These are phyloP conservation scores for Tulasnella sp. DNA, from an alignment of 768 basidiomycete species.

Conservation along the genomic window DNA sequence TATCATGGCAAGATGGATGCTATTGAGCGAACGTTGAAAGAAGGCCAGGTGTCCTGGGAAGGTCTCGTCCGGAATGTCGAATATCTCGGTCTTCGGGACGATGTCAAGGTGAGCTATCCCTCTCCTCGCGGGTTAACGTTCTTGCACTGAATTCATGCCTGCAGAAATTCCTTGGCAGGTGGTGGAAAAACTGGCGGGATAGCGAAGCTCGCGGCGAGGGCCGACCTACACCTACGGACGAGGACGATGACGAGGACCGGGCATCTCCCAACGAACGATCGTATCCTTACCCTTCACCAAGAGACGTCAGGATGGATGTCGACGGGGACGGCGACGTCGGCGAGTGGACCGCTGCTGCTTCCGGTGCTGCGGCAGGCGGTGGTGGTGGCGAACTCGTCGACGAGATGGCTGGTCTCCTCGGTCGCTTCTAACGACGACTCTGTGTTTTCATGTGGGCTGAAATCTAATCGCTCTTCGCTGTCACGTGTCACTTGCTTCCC, in stretches of 20 bases:
- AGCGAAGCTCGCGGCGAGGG: neutral
- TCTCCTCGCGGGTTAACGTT: conserved; percentile 25
- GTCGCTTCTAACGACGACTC: conserved; percentile 7
- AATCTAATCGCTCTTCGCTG: too few relatives aligned
- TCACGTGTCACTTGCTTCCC: neutral
- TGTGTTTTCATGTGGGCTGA: neutral
- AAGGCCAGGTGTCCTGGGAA: conserved; percentile 64
- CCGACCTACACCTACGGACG: neutral
- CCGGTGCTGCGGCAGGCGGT: neutral
- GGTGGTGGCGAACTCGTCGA: neutral
- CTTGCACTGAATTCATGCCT: neutral
- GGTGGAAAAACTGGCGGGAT: conserved; percentile 16
- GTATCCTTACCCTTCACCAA: neutral
- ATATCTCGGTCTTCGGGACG: conserved; percentile 63
- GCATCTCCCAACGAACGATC: neutral
- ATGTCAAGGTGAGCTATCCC: too few relatives aligned
- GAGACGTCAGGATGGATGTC: conserved; percentile 9
- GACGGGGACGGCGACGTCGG: neutral
- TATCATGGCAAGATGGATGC: conserved; percentile 59
- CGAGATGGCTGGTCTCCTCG: conserved; percentile 14
- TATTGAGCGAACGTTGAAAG: conserved; percentile 56
- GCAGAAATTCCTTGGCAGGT: conserved; percentile 7
- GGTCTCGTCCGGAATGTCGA: conserved; percentile 82
- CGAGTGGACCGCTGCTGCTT: neutral
- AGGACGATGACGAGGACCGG: conserved; percentile 6